Evolutionary conservation across 257 asterid species (phyloP).

Genomic region (Rehmannia glutinosa): DNA sequence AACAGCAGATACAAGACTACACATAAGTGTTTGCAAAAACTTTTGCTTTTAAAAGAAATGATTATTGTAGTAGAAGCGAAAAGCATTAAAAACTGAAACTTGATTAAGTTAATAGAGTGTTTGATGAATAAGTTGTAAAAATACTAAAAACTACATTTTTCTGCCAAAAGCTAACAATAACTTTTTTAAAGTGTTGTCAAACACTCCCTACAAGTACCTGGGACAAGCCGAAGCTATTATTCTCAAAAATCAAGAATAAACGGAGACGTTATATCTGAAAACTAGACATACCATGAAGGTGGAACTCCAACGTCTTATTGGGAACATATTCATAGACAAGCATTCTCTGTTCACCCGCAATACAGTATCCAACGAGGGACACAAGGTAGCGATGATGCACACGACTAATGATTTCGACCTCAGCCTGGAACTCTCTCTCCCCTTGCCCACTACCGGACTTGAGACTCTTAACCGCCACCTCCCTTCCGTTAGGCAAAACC

Average conservation of each 20-base stretch:
- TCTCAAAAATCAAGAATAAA: not conserved
- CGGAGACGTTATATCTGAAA: too few relatives aligned
- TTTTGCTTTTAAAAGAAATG: too few relatives aligned
- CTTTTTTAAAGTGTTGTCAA: too few relatives aligned
- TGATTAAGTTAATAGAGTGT: too few relatives aligned
- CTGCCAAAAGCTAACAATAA: too few relatives aligned
- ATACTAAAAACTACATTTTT: too few relatives aligned
- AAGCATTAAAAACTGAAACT: too few relatives aligned
- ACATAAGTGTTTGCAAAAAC: too few relatives aligned
- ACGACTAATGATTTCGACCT: slow-evolving; percentile 79
- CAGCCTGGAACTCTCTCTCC: slow-evolving; percentile 78
- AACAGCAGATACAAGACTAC: not conserved
- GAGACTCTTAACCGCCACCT: slow-evolving; percentile 73
- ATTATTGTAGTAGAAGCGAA: too few relatives aligned
- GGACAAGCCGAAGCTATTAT: not conserved
- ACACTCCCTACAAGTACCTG: too few relatives aligned
- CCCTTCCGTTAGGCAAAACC: slow-evolving; percentile 43
- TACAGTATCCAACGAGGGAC: slow-evolving; percentile 79
- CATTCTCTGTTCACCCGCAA: slow-evolving; percentile 58
- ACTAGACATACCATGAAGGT: slow-evolving; percentile 78
- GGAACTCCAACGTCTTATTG: slow-evolving; percentile 65
- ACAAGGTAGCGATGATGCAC: slow-evolving; percentile 84
- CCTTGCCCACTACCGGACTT: slow-evolving; percentile 83
- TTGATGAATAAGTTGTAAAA: too few relatives aligned
- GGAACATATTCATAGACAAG: slow-evolving; percentile 70